Percentiles rank a stretch among this genome's conserved stretches.
Evolutionary conservation across 2,329 filamentous ascomycete genomes (phyloP).

Genomic region (Colletotrichum caudatum): DNA sequence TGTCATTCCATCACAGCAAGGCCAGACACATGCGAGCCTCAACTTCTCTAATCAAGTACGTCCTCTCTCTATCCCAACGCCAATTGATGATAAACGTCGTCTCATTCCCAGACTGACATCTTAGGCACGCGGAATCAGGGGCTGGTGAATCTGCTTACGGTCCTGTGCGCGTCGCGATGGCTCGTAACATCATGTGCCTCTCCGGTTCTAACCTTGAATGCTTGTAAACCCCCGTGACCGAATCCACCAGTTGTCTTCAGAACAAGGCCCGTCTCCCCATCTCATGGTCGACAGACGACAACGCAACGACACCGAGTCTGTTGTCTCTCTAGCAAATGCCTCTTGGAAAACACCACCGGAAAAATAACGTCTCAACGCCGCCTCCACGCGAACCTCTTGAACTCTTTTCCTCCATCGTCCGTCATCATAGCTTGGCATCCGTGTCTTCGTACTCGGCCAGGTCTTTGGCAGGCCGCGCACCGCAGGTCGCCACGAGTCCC

Average conservation of each 20-base stretch:
- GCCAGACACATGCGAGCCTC: not conserved
- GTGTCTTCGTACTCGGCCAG: slow-evolving; percentile 88
- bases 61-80: not conserved
- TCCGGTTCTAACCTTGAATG: slow-evolving; percentile 10
- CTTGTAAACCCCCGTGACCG: slow-evolving; percentile 7
- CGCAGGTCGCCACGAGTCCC: slow-evolving; percentile 76
- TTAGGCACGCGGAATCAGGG: slow-evolving; percentile 1
- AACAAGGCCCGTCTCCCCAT: not conserved
- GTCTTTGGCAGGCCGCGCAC: slow-evolving; percentile 78
- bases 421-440: slow-evolving; percentile 78
- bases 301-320: slow-evolving; percentile 16
- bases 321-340: slow-evolving; percentile 36
- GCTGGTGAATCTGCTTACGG: slow-evolving; percentile 8
- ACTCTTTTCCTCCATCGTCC: not conserved
- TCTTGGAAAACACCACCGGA: slow-evolving; percentile 23
- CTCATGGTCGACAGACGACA: slow-evolving; percentile 9
- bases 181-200: slow-evolving; percentile 33
- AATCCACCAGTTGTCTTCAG: slow-evolving; percentile 14
- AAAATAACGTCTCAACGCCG: slow-evolving; percentile 26
- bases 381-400: slow-evolving; percentile 16
- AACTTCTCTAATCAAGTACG: not conserved
- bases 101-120: slow-evolving; percentile 10
- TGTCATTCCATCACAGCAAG: not conserved
- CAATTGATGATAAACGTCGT: not conserved
- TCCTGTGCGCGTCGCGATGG: slow-evolving; percentile 29